A percentile compares a stretch with the other conserved stretches of the same genome.
These are phyloP conservation scores for Neonectria punicea DNA, from an alignment of 2,329 filamentous ascomycete genomes.

Conservation along the genomic window DNA sequence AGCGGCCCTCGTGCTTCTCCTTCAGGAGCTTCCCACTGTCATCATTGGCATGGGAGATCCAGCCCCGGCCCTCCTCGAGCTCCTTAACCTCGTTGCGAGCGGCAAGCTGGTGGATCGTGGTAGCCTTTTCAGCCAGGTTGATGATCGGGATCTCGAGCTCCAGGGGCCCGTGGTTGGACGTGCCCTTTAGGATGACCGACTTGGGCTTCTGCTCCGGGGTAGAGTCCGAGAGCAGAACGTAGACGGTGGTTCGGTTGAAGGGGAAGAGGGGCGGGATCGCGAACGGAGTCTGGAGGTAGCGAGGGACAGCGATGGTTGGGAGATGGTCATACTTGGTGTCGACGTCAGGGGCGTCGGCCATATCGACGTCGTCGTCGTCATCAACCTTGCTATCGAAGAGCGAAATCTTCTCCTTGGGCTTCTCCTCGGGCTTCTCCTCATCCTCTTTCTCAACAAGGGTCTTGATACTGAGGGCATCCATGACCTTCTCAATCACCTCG, in stretches of 20 bases:
- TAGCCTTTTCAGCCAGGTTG: slow-evolving; percentile 53
- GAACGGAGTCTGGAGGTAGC: slow-evolving; percentile 71
- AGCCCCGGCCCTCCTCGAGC: slow-evolving; percentile 76
- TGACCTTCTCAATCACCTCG: slow-evolving; percentile 69
- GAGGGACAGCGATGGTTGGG: slow-evolving; percentile 62
- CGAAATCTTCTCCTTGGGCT: slow-evolving; percentile 57
- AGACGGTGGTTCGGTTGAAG: slow-evolving; percentile 73
- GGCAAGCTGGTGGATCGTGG: slow-evolving; percentile 76
- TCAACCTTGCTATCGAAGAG: slow-evolving; percentile 65
- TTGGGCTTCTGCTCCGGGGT: slow-evolving; percentile 54
- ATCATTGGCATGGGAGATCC: slow-evolving; percentile 66
- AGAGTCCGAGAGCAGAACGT: slow-evolving; percentile 69
- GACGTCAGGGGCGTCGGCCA: slow-evolving; percentile 32
- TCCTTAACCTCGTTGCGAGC: slow-evolving; percentile 75
- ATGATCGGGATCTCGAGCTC: slow-evolving; percentile 73
- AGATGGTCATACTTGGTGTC: slow-evolving; percentile 60
- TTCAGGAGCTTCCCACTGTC: slow-evolving; percentile 55
- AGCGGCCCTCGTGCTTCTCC: slow-evolving; percentile 59
- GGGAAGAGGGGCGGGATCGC: slow-evolving; percentile 73
- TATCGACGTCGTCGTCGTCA: slow-evolving; percentile 54
- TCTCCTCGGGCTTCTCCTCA: slow-evolving; percentile 18
- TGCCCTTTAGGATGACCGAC: slow-evolving; percentile 68
- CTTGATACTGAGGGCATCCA: slow-evolving; percentile 58
- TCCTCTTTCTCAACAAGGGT: slow-evolving; percentile 32
- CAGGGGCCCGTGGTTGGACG: slow-evolving; percentile 66